Percentiles rank a stretch among this genome's conserved stretches.
phyloP scores from a whole-genome alignment of 352 stramenopile genomes.

The Pythium sukuiense region DNA sequence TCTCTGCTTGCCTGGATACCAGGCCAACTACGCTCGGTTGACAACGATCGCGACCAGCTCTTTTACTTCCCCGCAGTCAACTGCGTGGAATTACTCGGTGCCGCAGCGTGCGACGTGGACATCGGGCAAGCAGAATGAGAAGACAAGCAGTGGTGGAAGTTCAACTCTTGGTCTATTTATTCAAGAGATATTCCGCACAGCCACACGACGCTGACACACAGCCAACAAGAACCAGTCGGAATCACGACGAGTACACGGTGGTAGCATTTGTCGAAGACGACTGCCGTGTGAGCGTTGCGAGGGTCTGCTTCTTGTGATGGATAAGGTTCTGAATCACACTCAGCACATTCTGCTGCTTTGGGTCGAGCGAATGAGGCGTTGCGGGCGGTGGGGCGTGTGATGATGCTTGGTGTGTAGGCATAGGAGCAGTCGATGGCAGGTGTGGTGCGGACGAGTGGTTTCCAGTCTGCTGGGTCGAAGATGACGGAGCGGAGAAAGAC shows the following conservation, averaged over 20 bases:
- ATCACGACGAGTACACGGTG: slow-evolving; percentile 28
- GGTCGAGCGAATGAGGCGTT: slow-evolving; percentile 30
- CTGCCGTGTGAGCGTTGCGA: slow-evolving; percentile 48
- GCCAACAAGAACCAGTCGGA: neutral
- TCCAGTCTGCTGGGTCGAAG: neutral
- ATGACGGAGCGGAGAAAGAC: neutral
- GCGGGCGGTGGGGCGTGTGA: neutral
- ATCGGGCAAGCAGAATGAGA: slow-evolving; percentile 21
- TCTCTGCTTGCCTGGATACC: slow-evolving; percentile 29
- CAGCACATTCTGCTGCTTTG: slow-evolving; percentile 68
- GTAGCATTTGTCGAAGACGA: slow-evolving; percentile 25
- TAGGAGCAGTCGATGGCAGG: slow-evolving; percentile 1
- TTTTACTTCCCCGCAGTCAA: slow-evolving; percentile 79
- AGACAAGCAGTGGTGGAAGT: neutral
- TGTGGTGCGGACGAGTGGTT: neutral
- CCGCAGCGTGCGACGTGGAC: slow-evolving; percentile 56
- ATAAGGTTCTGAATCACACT: slow-evolving; percentile 80
- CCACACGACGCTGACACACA: slow-evolving; percentile 1
- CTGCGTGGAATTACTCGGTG: slow-evolving; percentile 75
- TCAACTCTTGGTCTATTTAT: neutral
- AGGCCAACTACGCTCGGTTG: slow-evolving; percentile 50
- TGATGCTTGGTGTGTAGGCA: slow-evolving; percentile 4
- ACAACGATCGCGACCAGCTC: slow-evolving; percentile 48
- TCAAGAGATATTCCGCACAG: neutral
- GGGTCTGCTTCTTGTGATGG: slow-evolving; percentile 71